Percentiles rank a stretch among this genome's conserved stretches.
These are phyloP conservation scores for Conoideocrella luteorostrata DNA, from an alignment of 2,329 filamentous ascomycete species.

Conservation along the genomic window DNA sequence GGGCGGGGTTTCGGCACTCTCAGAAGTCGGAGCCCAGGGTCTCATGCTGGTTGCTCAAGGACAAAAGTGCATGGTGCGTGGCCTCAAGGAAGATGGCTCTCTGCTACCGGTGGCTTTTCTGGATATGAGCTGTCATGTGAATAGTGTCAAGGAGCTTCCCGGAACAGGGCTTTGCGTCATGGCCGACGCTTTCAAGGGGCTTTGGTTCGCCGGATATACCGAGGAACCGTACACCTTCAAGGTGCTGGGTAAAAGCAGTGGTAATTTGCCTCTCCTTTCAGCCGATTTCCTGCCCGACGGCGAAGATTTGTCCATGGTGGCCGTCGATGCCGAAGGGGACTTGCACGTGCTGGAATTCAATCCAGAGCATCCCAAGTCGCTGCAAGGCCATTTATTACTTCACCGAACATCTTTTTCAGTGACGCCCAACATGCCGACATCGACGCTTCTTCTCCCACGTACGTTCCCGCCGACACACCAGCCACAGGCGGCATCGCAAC, in stretches of 20 bases:
- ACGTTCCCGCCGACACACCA: constrained; percentile 39
- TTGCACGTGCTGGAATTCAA: constrained; percentile 90
- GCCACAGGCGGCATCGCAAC: constrained; percentile 7
- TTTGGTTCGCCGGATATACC: constrained; percentile 95
- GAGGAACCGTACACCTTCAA: constrained; percentile 97
- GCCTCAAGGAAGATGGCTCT: constrained; percentile 89
- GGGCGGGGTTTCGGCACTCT: constrained; percentile 82
- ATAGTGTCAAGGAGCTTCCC: constrained; percentile 73
- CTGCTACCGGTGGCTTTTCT: constrained; percentile 92
- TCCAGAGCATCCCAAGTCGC: constrained; percentile 88
- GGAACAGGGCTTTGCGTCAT: constrained; percentile 81
- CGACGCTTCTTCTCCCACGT: constrained; percentile 69
- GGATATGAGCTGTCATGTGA: constrained; percentile 94
- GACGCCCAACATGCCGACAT: constrained; percentile 68
- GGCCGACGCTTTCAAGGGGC: constrained; percentile 83
- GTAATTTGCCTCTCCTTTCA: constrained; percentile 68
- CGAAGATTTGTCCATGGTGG: constrained; percentile 73
- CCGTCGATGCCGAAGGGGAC: constrained; percentile 77
- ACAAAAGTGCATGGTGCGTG: constrained; percentile 94
- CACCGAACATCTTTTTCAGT: constrained; percentile 84
- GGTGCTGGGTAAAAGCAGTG: constrained; percentile 80
- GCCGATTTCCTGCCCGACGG: constrained; percentile 87
- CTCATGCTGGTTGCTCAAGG: constrained; percentile 88
- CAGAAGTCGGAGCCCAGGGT: constrained; percentile 77
- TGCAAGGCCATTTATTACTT: constrained; percentile 80